Percentiles rank a stretch among this genome's conserved stretches.
phyloP scores from a whole-genome alignment of 306 rosid genomes.

The Leucaena leucocephala region DNA sequence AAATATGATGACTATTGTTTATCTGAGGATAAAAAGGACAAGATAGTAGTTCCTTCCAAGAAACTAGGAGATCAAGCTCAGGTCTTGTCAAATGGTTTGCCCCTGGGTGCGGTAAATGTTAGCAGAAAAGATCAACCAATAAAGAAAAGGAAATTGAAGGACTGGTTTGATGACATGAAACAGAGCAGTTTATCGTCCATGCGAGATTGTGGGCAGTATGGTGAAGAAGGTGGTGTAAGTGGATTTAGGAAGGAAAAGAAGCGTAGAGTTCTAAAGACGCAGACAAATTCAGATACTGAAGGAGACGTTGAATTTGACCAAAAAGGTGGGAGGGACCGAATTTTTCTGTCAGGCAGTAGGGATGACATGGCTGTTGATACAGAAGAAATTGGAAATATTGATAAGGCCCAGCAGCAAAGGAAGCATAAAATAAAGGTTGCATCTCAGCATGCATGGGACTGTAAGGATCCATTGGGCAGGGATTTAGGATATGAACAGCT shows the following conservation, averaged over 20 bases:
- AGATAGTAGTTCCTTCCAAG: constrained; percentile 44
- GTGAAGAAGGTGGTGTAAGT: constrained; percentile 51
- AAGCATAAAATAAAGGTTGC: constrained; percentile 44
- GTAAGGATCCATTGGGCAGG: constrained; percentile 48
- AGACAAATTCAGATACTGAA: constrained; percentile 36
- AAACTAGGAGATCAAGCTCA: constrained; percentile 46
- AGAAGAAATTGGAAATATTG: constrained; percentile 41
- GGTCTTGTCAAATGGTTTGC: constrained; percentile 45
- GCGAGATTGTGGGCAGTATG: constrained; percentile 41
- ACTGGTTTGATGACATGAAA: constrained; percentile 51
- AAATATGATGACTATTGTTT: constrained; percentile 51
- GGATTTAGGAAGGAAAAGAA: constrained; percentile 58
- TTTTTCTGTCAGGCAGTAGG: constrained; percentile 40
- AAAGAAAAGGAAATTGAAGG: constrained; percentile 66
- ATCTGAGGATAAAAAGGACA: constrained; percentile 44
- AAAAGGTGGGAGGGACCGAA: constrained; percentile 42
- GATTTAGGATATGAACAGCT: constrained; percentile 48
- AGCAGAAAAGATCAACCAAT: constrained; percentile 39
- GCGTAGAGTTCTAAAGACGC: constrained; percentile 37
- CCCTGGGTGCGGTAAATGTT: constrained; percentile 35
- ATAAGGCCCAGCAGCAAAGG: constrained; percentile 39
- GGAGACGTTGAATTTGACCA: constrained; percentile 49
- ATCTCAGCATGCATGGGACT: constrained; percentile 43
- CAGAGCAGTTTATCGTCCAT: constrained; percentile 35
- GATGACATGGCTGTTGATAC: constrained; percentile 32